Percentiles rank a stretch among this genome's conserved stretches.
Evolutionary conservation across 768 basidiomycete species (phyloP).

Genomic region (Leccinum broughii): DNA sequence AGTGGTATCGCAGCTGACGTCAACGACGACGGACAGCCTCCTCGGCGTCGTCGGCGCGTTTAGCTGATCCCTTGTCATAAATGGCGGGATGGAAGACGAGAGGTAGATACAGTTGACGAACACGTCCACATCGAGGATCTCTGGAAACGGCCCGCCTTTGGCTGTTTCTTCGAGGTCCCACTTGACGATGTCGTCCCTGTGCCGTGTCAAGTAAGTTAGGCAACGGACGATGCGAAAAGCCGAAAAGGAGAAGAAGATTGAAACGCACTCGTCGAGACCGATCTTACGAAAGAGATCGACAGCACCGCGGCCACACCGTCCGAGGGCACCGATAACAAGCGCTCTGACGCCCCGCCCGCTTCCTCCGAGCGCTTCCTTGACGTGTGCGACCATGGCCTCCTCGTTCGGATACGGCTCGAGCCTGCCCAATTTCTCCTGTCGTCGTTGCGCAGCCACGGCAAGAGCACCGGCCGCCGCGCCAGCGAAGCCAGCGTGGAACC

Average conservation of each 20-base stretch:
- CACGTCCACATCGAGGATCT: conserved; percentile 95
- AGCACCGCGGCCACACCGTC: conserved; percentile 92
- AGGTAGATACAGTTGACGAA: conserved; percentile 99
- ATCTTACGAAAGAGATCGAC: conserved; percentile 95
- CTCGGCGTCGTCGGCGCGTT: conserved; percentile 62
- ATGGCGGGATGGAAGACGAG: conserved; percentile 79
- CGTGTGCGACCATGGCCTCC: conserved; percentile 72
- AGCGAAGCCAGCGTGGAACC: conserved; percentile 98
- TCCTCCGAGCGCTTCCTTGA: conserved; percentile 64
- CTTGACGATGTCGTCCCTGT: conserved; percentile 89
- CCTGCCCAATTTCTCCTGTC: conserved; percentile 58
- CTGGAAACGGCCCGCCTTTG: conserved; percentile 93
- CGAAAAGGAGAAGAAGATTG: neutral
- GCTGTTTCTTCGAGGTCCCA: conserved; percentile 98
- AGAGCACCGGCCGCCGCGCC: conserved; percentile 92
- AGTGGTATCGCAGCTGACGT: conserved; percentile 98
- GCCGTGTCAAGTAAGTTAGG: neutral
- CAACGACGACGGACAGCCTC: conserved; percentile 80
- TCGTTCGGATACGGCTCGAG: conserved; percentile 87
- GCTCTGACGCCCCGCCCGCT: conserved; percentile 77
- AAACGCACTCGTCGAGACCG: conserved; percentile 73
- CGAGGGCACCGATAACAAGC: conserved; percentile 94
- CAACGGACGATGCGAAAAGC: too few relatives aligned
- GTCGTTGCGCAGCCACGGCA: conserved; percentile 67
- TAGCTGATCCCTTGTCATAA: conserved; percentile 72